phyloP scores from a whole-genome alignment of 108 stramenopile genomes.

The Cyclotella choctawhatcheeana region DNA sequence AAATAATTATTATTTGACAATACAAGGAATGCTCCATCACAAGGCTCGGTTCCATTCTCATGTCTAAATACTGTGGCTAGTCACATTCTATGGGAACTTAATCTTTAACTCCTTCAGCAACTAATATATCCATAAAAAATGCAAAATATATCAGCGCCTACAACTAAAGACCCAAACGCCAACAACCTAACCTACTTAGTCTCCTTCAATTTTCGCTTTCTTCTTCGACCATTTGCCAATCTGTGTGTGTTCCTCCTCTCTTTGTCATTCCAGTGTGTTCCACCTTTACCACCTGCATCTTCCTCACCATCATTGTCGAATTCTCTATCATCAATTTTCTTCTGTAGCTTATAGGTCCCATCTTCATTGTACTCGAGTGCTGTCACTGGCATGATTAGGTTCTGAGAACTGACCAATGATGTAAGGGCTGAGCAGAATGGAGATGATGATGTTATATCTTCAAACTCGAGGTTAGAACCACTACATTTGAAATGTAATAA shows the following conservation, averaged over 20 bases:
- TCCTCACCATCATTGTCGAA: background rate
- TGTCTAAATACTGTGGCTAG: no score
- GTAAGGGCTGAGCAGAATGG: constrained; percentile 14
- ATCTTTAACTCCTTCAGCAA: no score
- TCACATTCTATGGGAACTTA: no score
- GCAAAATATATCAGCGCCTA: no score
- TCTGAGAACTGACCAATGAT: constrained; percentile 16
- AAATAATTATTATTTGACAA: no score
- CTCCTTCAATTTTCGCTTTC: constrained; percentile 20
- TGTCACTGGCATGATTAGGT: constrained; percentile 56
- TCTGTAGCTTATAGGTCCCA: constrained; percentile 35
- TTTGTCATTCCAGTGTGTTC: constrained; percentile 42
- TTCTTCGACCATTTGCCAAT: constrained; percentile 25
- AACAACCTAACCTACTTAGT: no score
- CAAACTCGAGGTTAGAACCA: constrained; percentile 21
- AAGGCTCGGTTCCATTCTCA: no score
- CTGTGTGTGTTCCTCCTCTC: constrained; percentile 30
- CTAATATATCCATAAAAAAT: no score
- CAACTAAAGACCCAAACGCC: no score
- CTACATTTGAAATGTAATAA: constrained; percentile 34
- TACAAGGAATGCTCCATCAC: no score
- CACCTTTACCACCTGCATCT: constrained; percentile 6
- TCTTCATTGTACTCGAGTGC: constrained; percentile 56
- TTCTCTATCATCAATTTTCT: constrained; percentile 26
- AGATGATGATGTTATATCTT: constrained; percentile 12